These are phyloP conservation scores for Purpureocillium lavendulum DNA, from an alignment of 2,329 filamentous ascomycete species.

Conservation along the genomic window DNA sequence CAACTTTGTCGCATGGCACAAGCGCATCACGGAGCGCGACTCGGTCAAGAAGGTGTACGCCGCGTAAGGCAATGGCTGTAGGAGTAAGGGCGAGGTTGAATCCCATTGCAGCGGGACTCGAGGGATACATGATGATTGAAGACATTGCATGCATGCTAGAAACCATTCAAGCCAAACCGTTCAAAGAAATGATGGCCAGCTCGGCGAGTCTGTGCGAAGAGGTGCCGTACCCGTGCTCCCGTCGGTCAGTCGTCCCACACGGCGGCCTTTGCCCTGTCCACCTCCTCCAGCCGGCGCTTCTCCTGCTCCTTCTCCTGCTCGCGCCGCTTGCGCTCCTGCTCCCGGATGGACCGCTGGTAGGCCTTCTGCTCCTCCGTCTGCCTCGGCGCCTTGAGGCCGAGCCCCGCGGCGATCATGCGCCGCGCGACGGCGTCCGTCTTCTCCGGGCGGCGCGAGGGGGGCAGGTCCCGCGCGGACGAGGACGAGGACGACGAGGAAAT, in stretches of 20 bases:
- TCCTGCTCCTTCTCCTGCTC: constrained; percentile 65
- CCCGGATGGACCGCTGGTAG: constrained; percentile 73
- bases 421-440: constrained; percentile 90
- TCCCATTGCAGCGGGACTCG: neutral
- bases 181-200: no score
- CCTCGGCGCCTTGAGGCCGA: constrained; percentile 73
- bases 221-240: neutral
- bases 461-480: constrained; percentile 2
- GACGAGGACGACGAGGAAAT: no score
- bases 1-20: constrained; percentile 25
- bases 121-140: no score
- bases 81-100: neutral
- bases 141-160: no score
- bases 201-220: neutral
- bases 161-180: no score
- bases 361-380: constrained; percentile 82
- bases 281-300: constrained; percentile 50
- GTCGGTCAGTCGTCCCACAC: constrained; percentile 67
- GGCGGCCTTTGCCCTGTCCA: constrained; percentile 70
- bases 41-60: constrained; percentile 17
- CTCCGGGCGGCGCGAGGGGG: constrained; percentile 51
- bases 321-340: constrained; percentile 73
- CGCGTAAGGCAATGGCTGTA: constrained; percentile 7
- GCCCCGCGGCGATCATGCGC: constrained; percentile 78
- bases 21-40: constrained; percentile 21